phyloP scores from a whole-genome alignment of 768 basidiomycete genomes.

The Tricholoma bakamatsutake region DNA sequence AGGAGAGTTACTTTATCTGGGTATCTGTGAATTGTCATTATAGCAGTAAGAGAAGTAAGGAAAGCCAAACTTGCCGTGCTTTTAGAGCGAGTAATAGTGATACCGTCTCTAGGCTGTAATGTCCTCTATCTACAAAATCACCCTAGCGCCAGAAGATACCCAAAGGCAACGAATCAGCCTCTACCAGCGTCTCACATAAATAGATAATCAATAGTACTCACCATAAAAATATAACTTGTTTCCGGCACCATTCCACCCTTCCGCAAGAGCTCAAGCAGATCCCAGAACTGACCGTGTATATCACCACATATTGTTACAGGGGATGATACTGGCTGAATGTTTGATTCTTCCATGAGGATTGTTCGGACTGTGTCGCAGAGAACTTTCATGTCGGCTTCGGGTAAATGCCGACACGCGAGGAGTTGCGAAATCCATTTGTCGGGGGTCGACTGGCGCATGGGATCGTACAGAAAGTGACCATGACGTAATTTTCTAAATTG shows the following conservation, averaged over 20 bases:
- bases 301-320: constrained; percentile 96
- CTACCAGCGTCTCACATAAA: constrained; percentile 22
- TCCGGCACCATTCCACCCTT: constrained; percentile 84
- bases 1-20: constrained; percentile 90
- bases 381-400: constrained; percentile 88
- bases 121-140: constrained; percentile 96
- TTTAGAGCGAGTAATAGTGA: constrained; percentile 85
- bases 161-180: constrained; percentile 6
- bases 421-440: constrained; percentile 89
- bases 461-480: too few relatives aligned
- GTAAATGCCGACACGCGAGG: constrained; percentile 78
- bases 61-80: constrained; percentile 52
- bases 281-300: constrained; percentile 98
- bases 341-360: constrained; percentile 92
- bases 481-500: too few relatives aligned
- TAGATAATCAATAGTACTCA: constrained; percentile 49
- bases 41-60: background rate
- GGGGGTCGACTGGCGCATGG: constrained; percentile 33
- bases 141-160: constrained; percentile 46
- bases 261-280: constrained; percentile 82
- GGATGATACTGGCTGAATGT: constrained; percentile 92
- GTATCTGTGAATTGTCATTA: constrained; percentile 46
- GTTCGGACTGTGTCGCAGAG: constrained; percentile 87
- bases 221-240: constrained; percentile 95
- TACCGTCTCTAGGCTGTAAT: constrained; percentile 94